Base-by-base conservation (phyloP, 345 rosid genomes). In the Bruguiera parviflora region DNA sequence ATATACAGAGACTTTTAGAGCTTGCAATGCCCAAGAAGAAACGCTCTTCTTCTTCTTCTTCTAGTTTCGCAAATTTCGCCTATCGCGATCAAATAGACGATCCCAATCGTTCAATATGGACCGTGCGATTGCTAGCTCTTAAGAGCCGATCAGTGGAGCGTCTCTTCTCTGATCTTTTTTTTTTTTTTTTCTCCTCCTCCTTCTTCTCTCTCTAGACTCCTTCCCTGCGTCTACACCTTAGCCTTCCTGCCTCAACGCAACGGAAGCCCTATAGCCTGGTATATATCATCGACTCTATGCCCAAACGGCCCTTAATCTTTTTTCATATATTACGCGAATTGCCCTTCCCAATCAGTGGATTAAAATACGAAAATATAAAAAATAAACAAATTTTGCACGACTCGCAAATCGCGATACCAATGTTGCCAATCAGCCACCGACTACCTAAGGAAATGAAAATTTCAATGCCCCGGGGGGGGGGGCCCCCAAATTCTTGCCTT, bases 201-300 rank as follows among this genome's bases (percentile, higher is more conserved):
- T 49, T 43, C 25, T 5, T 8, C 6, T 55, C 1, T 20, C 25
- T 8, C 4, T 55, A 22, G 16, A 39, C 47, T 0, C 59, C 58
- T 25, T 53, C 15, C 59, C 10, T 10, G 59, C 8, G 29, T 4
- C 59, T 56, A 0, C 9, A 27, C 49, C 18, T 43, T 3, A 43
- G 49, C 49, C 49, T 10, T 27, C 22, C 28, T 24, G 28, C 2
- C 25, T 65, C 78, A 80, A 22, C 77, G 67, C 62, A 70, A 63
- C 68, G 74, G 58, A 68, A 69, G 74, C 78, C 81, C 79, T 69
- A 77, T 75, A 77, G 71, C 79, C 77, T 53, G 63, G 58, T 61
- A 77, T 81, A 79, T 83, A 80, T 67, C 9, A 53, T 68, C 13
- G 25, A 4, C 8, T n/a, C 22, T 25, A 43, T 76, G 1, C 70